Evolutionary conservation across 2,329 filamentous ascomycete genomes (phyloP), one percentile per base, ranked within the genome.

Genomic region (Hypoxylon rubiginosum): DNA sequence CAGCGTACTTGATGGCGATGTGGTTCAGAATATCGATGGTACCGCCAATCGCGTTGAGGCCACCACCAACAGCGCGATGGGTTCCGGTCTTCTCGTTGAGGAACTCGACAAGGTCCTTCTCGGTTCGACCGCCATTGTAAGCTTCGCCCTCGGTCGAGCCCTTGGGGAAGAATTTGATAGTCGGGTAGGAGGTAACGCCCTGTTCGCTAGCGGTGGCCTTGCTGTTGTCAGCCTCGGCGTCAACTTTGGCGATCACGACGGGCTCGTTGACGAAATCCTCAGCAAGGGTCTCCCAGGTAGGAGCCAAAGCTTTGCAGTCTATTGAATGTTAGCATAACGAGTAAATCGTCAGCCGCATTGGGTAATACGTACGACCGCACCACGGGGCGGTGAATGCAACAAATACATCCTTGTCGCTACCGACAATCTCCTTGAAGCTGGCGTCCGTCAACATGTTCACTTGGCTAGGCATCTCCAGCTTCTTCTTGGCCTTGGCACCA

Each of bases 301-400:
- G 96, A 52, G 94, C 94, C 69, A 99, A 90, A 75, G 77, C 91
- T 86, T 99, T 99, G 92, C 96, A 99, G 88, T 99, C 96, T 97
- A 78, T 39, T 58, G 26, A 15, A 53, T 9, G 54, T 73, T 52
- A 72, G 65, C 64, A 69, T 63, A 71, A 62, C 39, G 53, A 64
- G 13, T 62, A 55, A 51, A 63, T 28, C 6, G 10, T 32, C 19
- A 43, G 52, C 11, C 63, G 11, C 21, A 56, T 53, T 6, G 52
- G n/a, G 11, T 43, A 65, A 72, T 72, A 92, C 94, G 82, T 88
- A 98, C 96, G 95, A 80, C 95, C 95, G 82, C 96, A 99, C 96
- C 95, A 98, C 57, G 96, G 94, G 57, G 96, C 95, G 73, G 97
- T 99, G 81, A 99, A 99, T 49, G 97, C 94, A 78, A 99, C 94